Evolutionary conservation across 1,139 yeast species (phyloP).

Genomic region (Geotrichum cucujoidarum): DNA sequence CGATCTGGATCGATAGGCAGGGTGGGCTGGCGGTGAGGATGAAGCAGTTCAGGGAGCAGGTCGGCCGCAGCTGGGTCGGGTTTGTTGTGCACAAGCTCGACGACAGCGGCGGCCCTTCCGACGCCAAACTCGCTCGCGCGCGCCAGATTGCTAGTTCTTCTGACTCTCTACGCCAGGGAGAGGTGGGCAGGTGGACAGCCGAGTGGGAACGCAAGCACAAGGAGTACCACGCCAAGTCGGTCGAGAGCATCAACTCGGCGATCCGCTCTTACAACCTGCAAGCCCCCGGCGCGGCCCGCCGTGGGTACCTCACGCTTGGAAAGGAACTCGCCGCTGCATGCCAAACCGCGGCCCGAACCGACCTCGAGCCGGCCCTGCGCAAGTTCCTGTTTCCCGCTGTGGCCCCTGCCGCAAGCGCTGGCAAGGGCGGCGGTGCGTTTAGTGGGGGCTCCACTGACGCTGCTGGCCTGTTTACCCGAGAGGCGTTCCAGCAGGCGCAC

Average conservation of each 20-base stretch:
- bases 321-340: conserved; percentile 42
- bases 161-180: neutral
- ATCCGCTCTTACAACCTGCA: conserved; percentile 73
- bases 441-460: neutral
- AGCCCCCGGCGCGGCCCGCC: conserved; percentile 73
- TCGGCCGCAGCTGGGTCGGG: conserved; percentile 22
- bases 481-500: neutral
- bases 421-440: neutral
- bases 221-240: conserved; percentile 43
- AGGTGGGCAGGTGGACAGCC: conserved; percentile 12
- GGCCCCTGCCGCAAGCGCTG: neutral
- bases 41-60: conserved; percentile 39
- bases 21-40: conserved; percentile 50
- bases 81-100: conserved; percentile 11
- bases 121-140: neutral
- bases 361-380: neutral
- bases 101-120: neutral
- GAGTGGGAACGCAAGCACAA: conserved; percentile 42
- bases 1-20: conserved; percentile 88
- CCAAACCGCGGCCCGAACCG: neutral
- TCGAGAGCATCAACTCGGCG: conserved; percentile 50
- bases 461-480: neutral
- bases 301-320: conserved; percentile 52
- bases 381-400: neutral
- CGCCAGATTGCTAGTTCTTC: neutral